phyloP scores from a whole-genome alignment of 768 basidiomycete genomes.

The Albatrellus ellisii region DNA sequence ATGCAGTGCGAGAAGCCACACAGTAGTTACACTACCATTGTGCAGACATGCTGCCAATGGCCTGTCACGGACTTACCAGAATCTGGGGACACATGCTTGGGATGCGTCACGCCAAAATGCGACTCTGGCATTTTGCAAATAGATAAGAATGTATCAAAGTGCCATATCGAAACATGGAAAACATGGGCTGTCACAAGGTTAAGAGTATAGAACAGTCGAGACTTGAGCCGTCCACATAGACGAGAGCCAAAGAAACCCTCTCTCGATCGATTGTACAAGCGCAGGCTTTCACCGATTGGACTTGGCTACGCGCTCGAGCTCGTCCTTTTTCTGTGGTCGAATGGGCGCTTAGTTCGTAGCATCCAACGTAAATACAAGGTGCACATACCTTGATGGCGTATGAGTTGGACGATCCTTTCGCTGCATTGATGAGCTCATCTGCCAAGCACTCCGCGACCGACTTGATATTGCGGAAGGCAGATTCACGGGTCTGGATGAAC shows the following conservation, averaged over 20 bases:
- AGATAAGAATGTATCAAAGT: background rate
- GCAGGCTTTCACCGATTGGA: conserved; percentile 82
- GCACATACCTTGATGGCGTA: conserved; percentile 90
- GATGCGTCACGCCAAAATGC: too few relatives aligned
- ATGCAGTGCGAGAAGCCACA: too few relatives aligned
- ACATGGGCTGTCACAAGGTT: conserved; percentile 3
- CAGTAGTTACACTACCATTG: too few relatives aligned
- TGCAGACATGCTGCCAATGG: too few relatives aligned
- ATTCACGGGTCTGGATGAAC: conserved; percentile 88
- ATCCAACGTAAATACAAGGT: background rate
- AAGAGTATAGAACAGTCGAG: conserved; percentile 1
- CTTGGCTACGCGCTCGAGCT: conserved; percentile 99
- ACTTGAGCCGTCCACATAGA: background rate
- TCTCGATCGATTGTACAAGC: background rate
- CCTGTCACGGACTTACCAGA: too few relatives aligned
- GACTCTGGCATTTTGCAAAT: background rate
- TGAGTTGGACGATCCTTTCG: conserved; percentile 99
- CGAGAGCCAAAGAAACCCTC: background rate
- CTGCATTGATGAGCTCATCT: conserved; percentile 99
- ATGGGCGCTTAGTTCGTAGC: too few relatives aligned
- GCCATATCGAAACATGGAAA: conserved; percentile 1
- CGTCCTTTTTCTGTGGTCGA: conserved; percentile 80
- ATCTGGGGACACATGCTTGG: too few relatives aligned
- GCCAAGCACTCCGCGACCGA: conserved; percentile 98
- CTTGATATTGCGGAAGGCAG: conserved; percentile 99